Percentiles rank a stretch among this genome's conserved stretches.
Conservation (phyloP, 2,329 filamentous ascomycete species). For the Malbranchea cinnamomea region DNA sequence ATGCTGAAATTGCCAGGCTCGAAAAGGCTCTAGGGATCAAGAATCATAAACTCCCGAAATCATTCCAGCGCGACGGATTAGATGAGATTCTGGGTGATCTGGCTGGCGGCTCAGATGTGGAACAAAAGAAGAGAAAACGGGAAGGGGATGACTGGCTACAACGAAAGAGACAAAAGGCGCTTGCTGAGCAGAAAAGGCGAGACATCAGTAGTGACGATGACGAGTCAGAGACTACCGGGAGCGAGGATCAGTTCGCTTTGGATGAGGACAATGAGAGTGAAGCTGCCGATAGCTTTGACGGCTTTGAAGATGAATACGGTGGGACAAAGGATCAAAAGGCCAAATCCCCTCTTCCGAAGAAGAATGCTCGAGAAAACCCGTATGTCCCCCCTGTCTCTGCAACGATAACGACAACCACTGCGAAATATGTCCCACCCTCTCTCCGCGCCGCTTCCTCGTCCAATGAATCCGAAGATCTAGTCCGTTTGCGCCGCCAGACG, state of each 20-base stretch:
- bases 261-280: conserved; percentile 18
- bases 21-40: conserved; percentile 74
- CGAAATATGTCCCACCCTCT: conserved; percentile 84
- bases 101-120: conserved; percentile 35
- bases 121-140: conserved; percentile 40
- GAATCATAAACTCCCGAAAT: conserved; percentile 57
- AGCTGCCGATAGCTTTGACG: conserved; percentile 16
- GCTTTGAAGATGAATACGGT: conserved; percentile 26
- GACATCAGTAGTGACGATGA: conserved; percentile 19
- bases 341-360: conserved; percentile 5
- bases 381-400: conserved; percentile 56
- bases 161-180: conserved; percentile 41
- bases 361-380: conserved; percentile 59
- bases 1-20: conserved; percentile 72
- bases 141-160: conserved; percentile 49
- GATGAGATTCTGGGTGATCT: conserved; percentile 62
- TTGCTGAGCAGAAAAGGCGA: conserved; percentile 15
- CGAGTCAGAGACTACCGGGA: conserved; percentile 18
- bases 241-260: conserved; percentile 20
- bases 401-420: conserved; percentile 17
- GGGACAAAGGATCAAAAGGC: conserved; percentile 16
- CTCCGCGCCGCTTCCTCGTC: conserved; percentile 49
- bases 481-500: conserved; percentile 59
- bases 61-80: conserved; percentile 69
- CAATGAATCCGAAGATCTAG: conserved; percentile 51